Base-by-base conservation (phyloP, 2,329 filamentous ascomycete genomes). In the Neofusicoccum kwambonambiense region DNA sequence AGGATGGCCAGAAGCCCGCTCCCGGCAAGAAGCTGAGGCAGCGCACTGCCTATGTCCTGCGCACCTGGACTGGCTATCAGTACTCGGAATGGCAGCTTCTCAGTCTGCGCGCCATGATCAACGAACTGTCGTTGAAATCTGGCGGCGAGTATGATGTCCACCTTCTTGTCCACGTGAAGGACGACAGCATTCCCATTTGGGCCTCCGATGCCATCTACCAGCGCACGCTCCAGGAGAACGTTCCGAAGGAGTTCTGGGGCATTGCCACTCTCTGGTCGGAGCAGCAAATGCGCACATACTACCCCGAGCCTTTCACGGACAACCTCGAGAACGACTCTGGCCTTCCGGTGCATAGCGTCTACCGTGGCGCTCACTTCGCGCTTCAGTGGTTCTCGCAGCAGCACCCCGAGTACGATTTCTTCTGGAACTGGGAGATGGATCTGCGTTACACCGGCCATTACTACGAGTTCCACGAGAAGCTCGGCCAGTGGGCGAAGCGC, bases 241-340 rank as follows among this genome's bases (percentile, higher is more conserved):
- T 94, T 12, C 91, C 95, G 0, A 84, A 87, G 68, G 95, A 99
- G 73, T 97, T 99, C 79, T 89, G 86, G 69, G 91, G 91, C 52
- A 88, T 99, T 74, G 91, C 91, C 19, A 96, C 91, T 0, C 84
- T 98, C 6, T 99, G 95, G 95, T 95, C 92, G 0, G 93, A 96
- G 77, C 89, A 90, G 27, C 93, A 97, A 77, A 97, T 98, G 93
- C 84, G 90, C 62, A 86, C 93, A 65, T 85, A 96, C 70, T 99
- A 98, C 77, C 90, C 95, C 61, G 92, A 90, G 56, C 88, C 97
- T 31, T 89, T 92, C 72, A 92, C 96, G 68, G 88, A 62, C 64
- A 65, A 65, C 77, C 83, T 84, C 69, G 83, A 84, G 65, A 86
- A 90, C 58, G 83, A 96, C 64, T 80, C 80, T 51, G 79, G 78